Percentiles rank a stretch among this genome's conserved stretches.
phyloP scores from a whole-genome alignment of 306 rosid species.

The Acacia acuminata region DNA sequence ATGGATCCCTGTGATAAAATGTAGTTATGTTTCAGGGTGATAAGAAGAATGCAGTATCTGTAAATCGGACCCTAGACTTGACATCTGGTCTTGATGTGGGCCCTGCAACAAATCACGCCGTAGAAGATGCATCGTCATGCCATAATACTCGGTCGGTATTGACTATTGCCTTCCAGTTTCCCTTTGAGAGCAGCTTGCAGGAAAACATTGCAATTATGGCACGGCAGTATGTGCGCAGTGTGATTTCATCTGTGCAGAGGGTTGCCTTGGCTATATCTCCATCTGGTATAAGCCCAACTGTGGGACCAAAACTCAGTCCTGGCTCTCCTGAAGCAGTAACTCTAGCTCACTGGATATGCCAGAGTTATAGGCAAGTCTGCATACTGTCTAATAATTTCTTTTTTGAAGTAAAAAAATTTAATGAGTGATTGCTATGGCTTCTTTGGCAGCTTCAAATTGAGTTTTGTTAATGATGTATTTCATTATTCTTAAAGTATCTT shows the following conservation, averaged over 20 bases:
- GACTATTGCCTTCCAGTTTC: slow-evolving; percentile 96
- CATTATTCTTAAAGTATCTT: neutral
- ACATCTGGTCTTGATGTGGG: slow-evolving; percentile 94
- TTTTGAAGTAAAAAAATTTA: neutral
- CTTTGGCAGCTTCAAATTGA: neutral
- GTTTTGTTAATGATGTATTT: neutral
- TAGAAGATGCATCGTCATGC: slow-evolving; percentile 53
- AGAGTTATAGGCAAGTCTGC: slow-evolving; percentile 74
- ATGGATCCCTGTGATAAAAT: neutral
- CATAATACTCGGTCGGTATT: slow-evolving; percentile 77
- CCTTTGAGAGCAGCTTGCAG: slow-evolving; percentile 76
- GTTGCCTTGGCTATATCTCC: slow-evolving; percentile 97
- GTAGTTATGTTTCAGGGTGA: slow-evolving; percentile 51
- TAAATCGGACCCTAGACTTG: slow-evolving; percentile 83
- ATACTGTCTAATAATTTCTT: neutral
- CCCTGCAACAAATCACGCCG: slow-evolving; percentile 46
- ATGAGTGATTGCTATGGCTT: neutral
- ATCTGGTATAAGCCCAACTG: slow-evolving; percentile 59
- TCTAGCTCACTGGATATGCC: slow-evolving; percentile 88
- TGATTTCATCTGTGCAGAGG: slow-evolving; percentile 90
- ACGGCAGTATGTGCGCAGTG: slow-evolving; percentile 82
- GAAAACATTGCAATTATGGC: slow-evolving; percentile 89
- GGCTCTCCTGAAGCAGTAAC: slow-evolving; percentile 93
- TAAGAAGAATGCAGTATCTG: slow-evolving; percentile 55
- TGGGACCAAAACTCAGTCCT: slow-evolving; percentile 72